Conservation (phyloP, 2,329 filamentous ascomycete genomes). For the Ceratocystis albifundus region DNA sequence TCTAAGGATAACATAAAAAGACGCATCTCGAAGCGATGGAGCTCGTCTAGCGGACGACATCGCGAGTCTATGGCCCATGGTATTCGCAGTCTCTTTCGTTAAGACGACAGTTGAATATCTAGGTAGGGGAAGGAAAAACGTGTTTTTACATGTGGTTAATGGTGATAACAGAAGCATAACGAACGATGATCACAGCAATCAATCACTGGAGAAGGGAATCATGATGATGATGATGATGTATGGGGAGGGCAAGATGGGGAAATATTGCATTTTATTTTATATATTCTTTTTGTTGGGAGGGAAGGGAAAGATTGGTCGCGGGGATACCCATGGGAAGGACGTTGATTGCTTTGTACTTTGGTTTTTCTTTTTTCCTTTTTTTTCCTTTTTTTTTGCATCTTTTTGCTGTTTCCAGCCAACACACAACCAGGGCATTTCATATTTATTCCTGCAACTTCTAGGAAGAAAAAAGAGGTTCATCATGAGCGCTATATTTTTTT, state of each 20-base stretch:
- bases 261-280: background rate
- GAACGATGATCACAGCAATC: conserved; percentile 1
- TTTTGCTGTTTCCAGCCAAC: background rate
- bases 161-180: background rate
- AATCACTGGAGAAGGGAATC: background rate
- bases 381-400: background rate
- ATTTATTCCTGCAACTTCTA: background rate
- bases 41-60: conserved; percentile 18
- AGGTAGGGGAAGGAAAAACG: background rate
- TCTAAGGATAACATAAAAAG: conserved; percentile 10
- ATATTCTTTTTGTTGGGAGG: background rate
- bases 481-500: background rate
- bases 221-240: background rate
- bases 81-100: conserved; percentile 21
- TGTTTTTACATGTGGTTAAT: too few species aligned
- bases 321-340: conserved; percentile 5
- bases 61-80: conserved; percentile 20
- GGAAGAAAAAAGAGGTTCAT: background rate
- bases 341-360: background rate
- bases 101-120: background rate
- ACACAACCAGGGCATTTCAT: background rate
- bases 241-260: background rate
- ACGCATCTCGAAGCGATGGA: conserved; percentile 20
- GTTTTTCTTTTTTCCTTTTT: background rate
- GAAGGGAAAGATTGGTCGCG: background rate